Evolutionary conservation across 495 filamentous ascomycete species (phyloP), one percentile per base, ranked within the genome.

Genomic region (Darksidea phi): DNA sequence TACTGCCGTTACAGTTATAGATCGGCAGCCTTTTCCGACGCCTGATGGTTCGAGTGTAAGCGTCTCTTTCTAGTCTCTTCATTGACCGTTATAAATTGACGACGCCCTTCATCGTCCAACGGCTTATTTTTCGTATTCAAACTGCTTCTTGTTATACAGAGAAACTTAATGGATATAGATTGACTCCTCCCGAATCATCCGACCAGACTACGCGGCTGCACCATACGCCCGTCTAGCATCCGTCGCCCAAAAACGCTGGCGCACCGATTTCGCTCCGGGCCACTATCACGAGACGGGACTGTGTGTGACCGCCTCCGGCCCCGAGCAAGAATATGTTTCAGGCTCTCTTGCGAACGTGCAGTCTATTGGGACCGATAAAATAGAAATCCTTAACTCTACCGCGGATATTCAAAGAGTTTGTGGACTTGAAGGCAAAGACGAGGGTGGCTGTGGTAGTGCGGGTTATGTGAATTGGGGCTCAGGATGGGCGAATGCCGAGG

Each of bases 401-500:
- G 80, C 76, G 4, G 80, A 79, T 8, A 79, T 87, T 42, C 66
- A 76, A 64, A 76, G 69, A 51, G 77, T 71, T 2, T 62, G 77
- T 13, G 74, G 76, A 8, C 78, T 78, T 1, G 74, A 79, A 49
- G 77, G 82, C 58, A 43, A 15, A 15, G 41, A 20, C 18, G 41
- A 43, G 3, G 41, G 15, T 3, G 69, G 75, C 66, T 72, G 81
- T 57, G 80, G 90, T 41, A 73, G 75, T 15, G 80, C 82, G 62
- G 93, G 93, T 1, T 98, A 98, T 73, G 72, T 95, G 45, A 98
- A 97, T 70, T 77, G 79, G 68, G 79, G 77, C 0, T 86, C 82
- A 51, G 94, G 94, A 1, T 97, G 92, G 93, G 88, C 84, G 6
- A 82, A 98, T 67, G 91, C 92, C 0, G 88, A 86, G 45, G 83